Percentiles rank a stretch among this genome's conserved stretches.
These are phyloP conservation scores for Grosmannia clavigera DNA, from an alignment of 2,329 filamentous ascomycete species.

Conservation along the genomic window DNA sequence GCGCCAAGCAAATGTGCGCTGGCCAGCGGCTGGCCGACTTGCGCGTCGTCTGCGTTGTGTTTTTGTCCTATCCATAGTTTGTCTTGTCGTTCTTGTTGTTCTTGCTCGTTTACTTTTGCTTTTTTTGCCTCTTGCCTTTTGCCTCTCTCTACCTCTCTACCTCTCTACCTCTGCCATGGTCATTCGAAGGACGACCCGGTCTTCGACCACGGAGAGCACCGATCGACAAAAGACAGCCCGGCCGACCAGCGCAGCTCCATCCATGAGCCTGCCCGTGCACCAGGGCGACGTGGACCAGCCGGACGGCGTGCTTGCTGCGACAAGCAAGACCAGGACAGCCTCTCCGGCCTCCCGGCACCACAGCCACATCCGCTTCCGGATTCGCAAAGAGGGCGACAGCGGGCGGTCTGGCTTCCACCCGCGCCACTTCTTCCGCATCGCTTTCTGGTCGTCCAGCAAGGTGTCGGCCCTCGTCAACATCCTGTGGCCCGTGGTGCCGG, in stretches of 20 bases:
- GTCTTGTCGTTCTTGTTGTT: background rate
- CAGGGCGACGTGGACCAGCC: background rate
- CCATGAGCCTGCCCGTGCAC: slow-evolving; percentile 2
- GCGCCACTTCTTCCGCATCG: slow-evolving; percentile 48
- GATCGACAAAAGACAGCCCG: slow-evolving; percentile 1
- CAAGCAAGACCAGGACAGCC: too few species aligned
- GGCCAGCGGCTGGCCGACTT: background rate
- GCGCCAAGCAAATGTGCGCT: background rate
- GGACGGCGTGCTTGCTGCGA: too few species aligned
- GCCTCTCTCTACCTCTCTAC: background rate
- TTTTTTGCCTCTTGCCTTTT: background rate
- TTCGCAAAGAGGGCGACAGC: slow-evolving; percentile 43
- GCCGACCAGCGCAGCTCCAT: background rate
- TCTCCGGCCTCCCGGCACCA: background rate
- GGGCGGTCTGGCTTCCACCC: slow-evolving; percentile 55
- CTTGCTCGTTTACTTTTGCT: background rate
- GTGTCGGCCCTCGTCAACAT: slow-evolving; percentile 55
- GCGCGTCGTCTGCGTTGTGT: background rate
- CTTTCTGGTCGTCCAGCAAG: slow-evolving; percentile 49
- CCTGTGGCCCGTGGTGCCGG: slow-evolving; percentile 64
- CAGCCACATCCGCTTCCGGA: slow-evolving; percentile 6
- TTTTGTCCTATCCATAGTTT: background rate
- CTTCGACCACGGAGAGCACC: background rate
- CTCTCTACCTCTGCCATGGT: background rate
- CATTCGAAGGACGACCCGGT: background rate